Base-by-base conservation (phyloP, 805 yeast genomes). In the Kodamaea laetipori region DNA sequence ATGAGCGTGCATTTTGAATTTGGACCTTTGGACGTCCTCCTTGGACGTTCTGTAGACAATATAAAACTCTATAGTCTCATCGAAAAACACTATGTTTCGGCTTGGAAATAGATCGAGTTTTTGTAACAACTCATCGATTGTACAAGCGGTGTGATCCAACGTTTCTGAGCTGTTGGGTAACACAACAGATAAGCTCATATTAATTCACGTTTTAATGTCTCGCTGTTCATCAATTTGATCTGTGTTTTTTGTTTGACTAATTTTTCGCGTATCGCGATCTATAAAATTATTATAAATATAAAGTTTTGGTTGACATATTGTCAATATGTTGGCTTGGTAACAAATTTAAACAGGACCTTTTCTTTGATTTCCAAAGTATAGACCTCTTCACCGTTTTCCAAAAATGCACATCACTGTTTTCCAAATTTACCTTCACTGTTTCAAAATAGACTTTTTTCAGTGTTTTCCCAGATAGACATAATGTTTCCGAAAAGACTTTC, bases 51-150 rank as follows among this genome's bases (percentile, higher is more conserved):
- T 44, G 43, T 52, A 55, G 19, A 63, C 39, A 17, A 67, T 41
- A 45, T 57, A 67, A 1, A 67, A 71, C 9, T 44, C 39, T 23
- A 64, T 49, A 3, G 48, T 35, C 41, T 67, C 73, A 40, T 66
- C 70, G 45, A 58, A 63, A 42, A 64, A 67, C 15, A 61, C 52
- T 15, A 62, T 44, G n/a, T 27, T 31, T 33, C 63, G 46, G 36
- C 26, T 25, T 12, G 15, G 12, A 21, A 6, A 7, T 9, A 4
- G 10, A 21, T 52, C 49, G 10, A 23, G 26, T 17, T 24, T 25
- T 30, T 19, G 19, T 24, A 30, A 19, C 19, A 31, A 39, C 7
- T 7, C 15, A 18, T 24, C 36, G 12, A 30, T 24, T 6, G 26
- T 24, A 13, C 13, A 18, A n/a, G 23, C 3, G 11, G 18, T 15